Evolutionary conservation across 257 asterid species (phyloP), one percentile per base, ranked within the genome.

Genomic region (Salvia miltiorrhiza): DNA sequence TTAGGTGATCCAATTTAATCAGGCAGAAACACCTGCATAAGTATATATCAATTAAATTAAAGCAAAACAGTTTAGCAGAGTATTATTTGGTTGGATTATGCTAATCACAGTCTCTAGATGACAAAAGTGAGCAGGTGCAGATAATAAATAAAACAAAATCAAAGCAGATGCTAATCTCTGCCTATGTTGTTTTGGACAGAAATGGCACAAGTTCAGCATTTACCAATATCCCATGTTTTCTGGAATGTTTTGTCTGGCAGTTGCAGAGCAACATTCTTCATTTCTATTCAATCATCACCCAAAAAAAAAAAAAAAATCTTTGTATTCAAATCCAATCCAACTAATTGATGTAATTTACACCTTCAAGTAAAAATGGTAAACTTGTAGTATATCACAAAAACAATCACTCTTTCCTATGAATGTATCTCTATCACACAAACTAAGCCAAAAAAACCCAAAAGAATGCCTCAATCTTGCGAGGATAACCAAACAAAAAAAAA

Each of bases 91-190:
- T 30, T 30, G 35, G 35, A n/a, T n/a, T n/a, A n/a, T n/a, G n/a
- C 26, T 52, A 47, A 61, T n/a, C 72, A 7, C 39, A 49, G 68
- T 13, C 9, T 59, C 35, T 65, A 17, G 65, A 52, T 45, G 60
- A 68, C 79, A 75, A 75, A 74, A 62, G 7, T 54, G 66, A 61
- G 12, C 71, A 52, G 61, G 24, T 74, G 71, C 66, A 67, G 21
- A 26, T 52, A n/a, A 45, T 59, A 23, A 16, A 61, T 21, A 20
- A 54, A 32, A 28, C 19, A 66, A 70, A 35, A 37, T 20, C 26
- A 64, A 8, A 52, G 47, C 56, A 56, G 7, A 2, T 2, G 4
- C 16, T 62, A 50, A 59, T 47, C 72, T 35, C 48, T 40, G 40
- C 67, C 54, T 24, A 9, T 45, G 65, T 44, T 64, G 23, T 64